Evolutionary conservation across 2,329 filamentous ascomycete species (phyloP), one percentile per base, ranked within the genome.

Genomic region (Helotiales sp.): DNA sequence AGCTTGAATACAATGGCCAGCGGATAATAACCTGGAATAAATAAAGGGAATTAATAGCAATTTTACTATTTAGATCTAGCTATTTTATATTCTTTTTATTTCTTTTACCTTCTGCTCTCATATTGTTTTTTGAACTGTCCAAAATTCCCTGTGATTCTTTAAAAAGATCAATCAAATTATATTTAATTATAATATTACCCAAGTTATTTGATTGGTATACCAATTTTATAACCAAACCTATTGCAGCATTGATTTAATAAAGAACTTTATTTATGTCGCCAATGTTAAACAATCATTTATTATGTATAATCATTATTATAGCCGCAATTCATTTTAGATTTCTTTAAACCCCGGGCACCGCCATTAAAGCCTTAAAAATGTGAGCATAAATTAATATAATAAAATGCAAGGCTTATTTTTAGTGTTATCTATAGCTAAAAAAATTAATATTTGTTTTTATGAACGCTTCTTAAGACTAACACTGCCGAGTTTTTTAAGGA

Each of bases 251-350:
- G 54, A 58, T 58, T 43, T 32, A 32, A 22, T 58, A 5, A 58
- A 58, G 17, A 58, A 6, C 54, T 58, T 58, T 32, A 58, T 58
- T 58, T 32, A 58, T 40, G n/a, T 58, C 54, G 30, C 54, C 34
- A 58, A 58, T 58, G 20, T 58, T 58, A 5, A n/a, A 58, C 8
- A n/a, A 32, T 58, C 30, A 58, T 58, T 32, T 13, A 58, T 22
- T 22, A 58, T 58, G 11, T 13, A 58, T 58, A 32, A 58, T 40
- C 22, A 58, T 58, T 32, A 1, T 58, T 32, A 58, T n/a, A 58
- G 54, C 40, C 54, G 32, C 54, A 58, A 32, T 58, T 32, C 54
- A 58, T 32, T 58, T 58, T 58, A 58, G 54, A 40, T 58, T 32
- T 43, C 54, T 40, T 58, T 58, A 22, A 58, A 58, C 20, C 54